Percentiles rank a stretch among this genome's conserved stretches.
phyloP scores from a whole-genome alignment of 768 basidiomycete genomes.

The Boletus rubroflammeus region DNA sequence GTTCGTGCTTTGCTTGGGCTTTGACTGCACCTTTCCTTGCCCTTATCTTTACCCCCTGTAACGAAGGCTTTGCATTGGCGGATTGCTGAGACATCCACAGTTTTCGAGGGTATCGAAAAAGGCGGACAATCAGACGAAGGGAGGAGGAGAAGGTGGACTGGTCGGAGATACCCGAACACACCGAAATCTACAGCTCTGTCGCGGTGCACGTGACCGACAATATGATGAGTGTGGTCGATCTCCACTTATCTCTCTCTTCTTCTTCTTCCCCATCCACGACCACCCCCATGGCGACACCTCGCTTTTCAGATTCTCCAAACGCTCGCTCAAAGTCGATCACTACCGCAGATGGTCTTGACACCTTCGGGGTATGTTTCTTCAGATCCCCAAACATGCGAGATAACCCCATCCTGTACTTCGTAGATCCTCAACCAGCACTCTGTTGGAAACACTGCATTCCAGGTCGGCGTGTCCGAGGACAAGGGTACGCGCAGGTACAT shows the following conservation, averaged over 20 bases:
- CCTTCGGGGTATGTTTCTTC: conserved; percentile 61
- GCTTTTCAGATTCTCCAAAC: conserved; percentile 62
- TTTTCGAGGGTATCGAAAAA: conserved; percentile 38
- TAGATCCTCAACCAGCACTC: conserved; percentile 59
- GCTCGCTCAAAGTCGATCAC: conserved; percentile 82
- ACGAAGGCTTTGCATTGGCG: conserved; percentile 79
- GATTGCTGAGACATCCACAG: conserved; percentile 93
- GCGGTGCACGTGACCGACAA: conserved; percentile 23
- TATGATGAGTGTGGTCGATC: conserved; percentile 3
- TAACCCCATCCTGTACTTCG: not conserved
- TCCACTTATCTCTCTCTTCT: not conserved
- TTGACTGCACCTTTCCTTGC: conserved; percentile 91
- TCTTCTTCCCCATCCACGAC: conserved; percentile 9
- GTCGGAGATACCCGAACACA: conserved; percentile 26
- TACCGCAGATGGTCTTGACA: conserved; percentile 68
- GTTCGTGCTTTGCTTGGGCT: conserved; percentile 92
- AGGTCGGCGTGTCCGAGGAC: conserved; percentile 71
- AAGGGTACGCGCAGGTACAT: conserved; percentile 88
- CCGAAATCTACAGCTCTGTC: conserved; percentile 7
- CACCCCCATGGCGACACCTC: conserved; percentile 23
- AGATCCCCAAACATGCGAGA: not conserved
- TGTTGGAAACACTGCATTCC: conserved; percentile 57
- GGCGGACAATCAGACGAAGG: conserved; percentile 21
- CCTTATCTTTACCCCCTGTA: conserved; percentile 91
- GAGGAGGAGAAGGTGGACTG: not conserved